Evolutionary conservation across 2,329 filamentous ascomycete species (phyloP).

Genomic region (Lachnellula cervina): DNA sequence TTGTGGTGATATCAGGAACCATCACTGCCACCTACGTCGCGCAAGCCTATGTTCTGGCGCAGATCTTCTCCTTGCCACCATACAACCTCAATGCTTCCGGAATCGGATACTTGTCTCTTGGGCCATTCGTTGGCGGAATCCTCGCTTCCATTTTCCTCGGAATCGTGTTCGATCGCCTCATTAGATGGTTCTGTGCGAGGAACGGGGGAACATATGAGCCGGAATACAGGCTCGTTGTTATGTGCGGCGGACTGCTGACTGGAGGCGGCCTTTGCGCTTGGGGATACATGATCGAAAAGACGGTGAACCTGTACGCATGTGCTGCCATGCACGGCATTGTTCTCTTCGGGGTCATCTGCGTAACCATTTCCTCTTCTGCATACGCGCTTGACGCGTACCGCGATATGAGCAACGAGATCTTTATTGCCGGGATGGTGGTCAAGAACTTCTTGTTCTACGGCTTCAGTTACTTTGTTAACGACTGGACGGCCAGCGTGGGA

Average conservation of each 20-base stretch:
- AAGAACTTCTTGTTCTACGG: slow-evolving; percentile 41
- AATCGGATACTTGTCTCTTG: slow-evolving; percentile 40
- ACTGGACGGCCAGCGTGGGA: slow-evolving; percentile 34
- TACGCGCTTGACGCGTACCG: slow-evolving; percentile 38
- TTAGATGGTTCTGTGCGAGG: slow-evolving; percentile 40
- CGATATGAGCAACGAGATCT: slow-evolving; percentile 38
- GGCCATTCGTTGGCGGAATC: slow-evolving; percentile 37
- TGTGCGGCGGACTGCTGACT: slow-evolving; percentile 31
- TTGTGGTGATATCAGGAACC: slow-evolving; percentile 41
- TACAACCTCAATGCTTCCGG: slow-evolving; percentile 39
- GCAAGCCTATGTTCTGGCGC: slow-evolving; percentile 38
- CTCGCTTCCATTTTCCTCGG: slow-evolving; percentile 33
- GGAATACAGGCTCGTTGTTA: slow-evolving; percentile 42
- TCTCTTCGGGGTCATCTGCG: slow-evolving; percentile 24
- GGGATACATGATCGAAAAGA: slow-evolving; percentile 29
- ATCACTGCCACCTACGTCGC: slow-evolving; percentile 40
- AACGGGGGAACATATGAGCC: slow-evolving; percentile 51
- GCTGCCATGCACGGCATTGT: slow-evolving; percentile 31
- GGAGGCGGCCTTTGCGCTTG: slow-evolving; percentile 37
- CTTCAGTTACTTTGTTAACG: slow-evolving; percentile 39
- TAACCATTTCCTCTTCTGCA: slow-evolving; percentile 30
- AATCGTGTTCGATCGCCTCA: slow-evolving; percentile 33
- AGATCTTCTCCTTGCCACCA: slow-evolving; percentile 45
- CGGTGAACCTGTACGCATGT: slow-evolving; percentile 27
- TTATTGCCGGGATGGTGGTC: slow-evolving; percentile 39